Conservation (phyloP, 202 grass and related monocot genomes). For the Setaria italica region DNA sequence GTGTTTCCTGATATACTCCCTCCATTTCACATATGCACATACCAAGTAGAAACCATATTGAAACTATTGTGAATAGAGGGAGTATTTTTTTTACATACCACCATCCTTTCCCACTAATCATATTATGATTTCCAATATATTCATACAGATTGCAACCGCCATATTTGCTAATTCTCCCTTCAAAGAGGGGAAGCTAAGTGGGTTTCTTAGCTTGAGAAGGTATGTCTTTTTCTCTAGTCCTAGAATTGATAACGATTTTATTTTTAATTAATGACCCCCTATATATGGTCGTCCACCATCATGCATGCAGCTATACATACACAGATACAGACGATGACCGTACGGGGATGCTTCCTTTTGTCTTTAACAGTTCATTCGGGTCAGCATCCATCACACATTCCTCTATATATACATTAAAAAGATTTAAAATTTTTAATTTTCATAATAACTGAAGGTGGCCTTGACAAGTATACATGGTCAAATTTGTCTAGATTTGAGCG, state of each 20-base stretch:
- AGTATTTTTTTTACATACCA: constrained; percentile 30
- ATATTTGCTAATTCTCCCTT: constrained; percentile 99
- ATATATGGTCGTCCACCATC: not conserved
- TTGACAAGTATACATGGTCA: not conserved
- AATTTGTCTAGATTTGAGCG: constrained; percentile 72
- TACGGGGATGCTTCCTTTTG: constrained; percentile 95
- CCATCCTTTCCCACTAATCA: not conserved
- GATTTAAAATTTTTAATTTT: not conserved
- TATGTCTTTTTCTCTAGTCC: constrained; percentile 15
- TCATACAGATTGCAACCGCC: constrained; percentile 83
- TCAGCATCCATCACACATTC: constrained; percentile 38
- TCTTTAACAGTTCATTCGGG: constrained; percentile 93
- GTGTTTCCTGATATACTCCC: constrained; percentile 18
- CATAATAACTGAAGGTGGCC: not conserved
- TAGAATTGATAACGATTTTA: not conserved
- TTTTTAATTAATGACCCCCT: not conserved
- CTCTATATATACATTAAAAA: not conserved
- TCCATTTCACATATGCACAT: not conserved
- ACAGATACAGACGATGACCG: constrained; percentile 98
- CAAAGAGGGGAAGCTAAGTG: constrained; percentile 97
- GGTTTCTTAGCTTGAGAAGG: constrained; percentile 97
- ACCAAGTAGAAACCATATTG: not conserved
- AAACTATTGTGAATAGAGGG: not conserved
- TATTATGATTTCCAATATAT: not conserved
- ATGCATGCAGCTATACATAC: not conserved